Evolutionary conservation across 768 basidiomycete genomes (phyloP), one percentile per base, ranked within the genome.

Genomic region (Mycena crocata): DNA sequence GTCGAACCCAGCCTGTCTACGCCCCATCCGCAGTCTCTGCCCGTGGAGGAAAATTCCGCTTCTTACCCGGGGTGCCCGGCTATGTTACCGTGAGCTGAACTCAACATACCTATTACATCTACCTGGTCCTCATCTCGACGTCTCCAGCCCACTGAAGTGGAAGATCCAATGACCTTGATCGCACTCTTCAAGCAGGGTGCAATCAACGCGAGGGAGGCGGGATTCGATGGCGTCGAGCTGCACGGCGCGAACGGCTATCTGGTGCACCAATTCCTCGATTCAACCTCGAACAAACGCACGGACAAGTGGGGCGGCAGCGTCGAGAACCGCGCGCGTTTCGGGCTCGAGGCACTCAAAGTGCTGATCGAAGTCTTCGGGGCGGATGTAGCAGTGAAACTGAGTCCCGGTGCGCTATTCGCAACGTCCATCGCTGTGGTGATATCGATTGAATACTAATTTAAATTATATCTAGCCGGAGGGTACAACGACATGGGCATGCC

Each of bases 311-410:
- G 84, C 23, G 83, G 83, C 6, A 76, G 75, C 21, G 62, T 80
- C 40, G 80, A 82, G 70, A 82, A 82, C 74, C 76, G 83, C 23
- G 66, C 73, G 5, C 72, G 81, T 13, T 84, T 85, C 73, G 67
- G 73, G 7, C 73, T 80, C 30, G 79, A 81, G 67, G 76, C 72
- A 30, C 57, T 77, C 48, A 74, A 78, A 50, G 75, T 69, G 17
- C 45, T 77, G 55, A 59, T 72, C 35, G 70, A 75, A 19, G 77
- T 78, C 39, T 77, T 74, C 64, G 80, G 79, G n/a, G 75, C 74
- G 7, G 62, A 74, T 48, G 73, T 77, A 26, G 80, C 71, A 28
- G 69, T 80, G 62, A 77, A 79, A 42, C 44, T 80, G 24, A 74
- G 69, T 61, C 59, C 59, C 9, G 37, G 59, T 61, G 34, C 30